Conservation (phyloP, 139 green algal genomes). For the Parachlorella kessleri region DNA sequence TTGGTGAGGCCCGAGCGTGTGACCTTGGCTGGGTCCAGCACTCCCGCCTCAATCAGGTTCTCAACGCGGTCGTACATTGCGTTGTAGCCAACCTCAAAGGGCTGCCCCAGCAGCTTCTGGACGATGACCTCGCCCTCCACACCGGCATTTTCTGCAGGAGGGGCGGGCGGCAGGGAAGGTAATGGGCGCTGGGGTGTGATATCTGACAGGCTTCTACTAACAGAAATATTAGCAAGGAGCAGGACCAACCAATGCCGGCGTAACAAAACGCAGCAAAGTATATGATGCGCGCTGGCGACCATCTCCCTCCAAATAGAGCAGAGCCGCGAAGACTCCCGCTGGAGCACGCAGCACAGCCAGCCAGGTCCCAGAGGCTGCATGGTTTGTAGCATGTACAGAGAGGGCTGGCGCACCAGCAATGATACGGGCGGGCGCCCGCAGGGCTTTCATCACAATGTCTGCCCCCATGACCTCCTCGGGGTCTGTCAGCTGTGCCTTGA, state of each 20-base stretch:
- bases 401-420: conserved; percentile 52
- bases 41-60: conserved; percentile 84
- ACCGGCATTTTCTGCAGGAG: conserved; percentile 88
- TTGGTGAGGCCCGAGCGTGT: conserved; percentile 93
- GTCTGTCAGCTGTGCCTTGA: conserved; percentile 81
- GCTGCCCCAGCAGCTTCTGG: conserved; percentile 81
- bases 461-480: conserved; percentile 92
- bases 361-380: too few relatives aligned
- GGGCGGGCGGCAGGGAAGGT: too few relatives aligned
- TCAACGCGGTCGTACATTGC: conserved; percentile 73
- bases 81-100: conserved; percentile 95
- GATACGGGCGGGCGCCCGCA: conserved; percentile 59
- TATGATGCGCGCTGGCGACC: too few relatives aligned
- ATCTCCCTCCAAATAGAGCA: background rate
- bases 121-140: conserved; percentile 91
- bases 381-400: too few relatives aligned
- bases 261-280: too few relatives aligned
- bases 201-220: background rate
- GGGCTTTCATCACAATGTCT: conserved; percentile 94
- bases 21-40: conserved; percentile 98
- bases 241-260: background rate
- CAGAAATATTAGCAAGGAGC: background rate
- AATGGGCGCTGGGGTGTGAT: background rate
- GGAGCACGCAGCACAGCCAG: background rate
- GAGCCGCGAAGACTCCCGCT: background rate